A percentile compares a stretch with the other conserved stretches of the same genome.
These are phyloP conservation scores for Monosporascus ibericus DNA, from an alignment of 2,329 filamentous ascomycete genomes.

Conservation along the genomic window DNA sequence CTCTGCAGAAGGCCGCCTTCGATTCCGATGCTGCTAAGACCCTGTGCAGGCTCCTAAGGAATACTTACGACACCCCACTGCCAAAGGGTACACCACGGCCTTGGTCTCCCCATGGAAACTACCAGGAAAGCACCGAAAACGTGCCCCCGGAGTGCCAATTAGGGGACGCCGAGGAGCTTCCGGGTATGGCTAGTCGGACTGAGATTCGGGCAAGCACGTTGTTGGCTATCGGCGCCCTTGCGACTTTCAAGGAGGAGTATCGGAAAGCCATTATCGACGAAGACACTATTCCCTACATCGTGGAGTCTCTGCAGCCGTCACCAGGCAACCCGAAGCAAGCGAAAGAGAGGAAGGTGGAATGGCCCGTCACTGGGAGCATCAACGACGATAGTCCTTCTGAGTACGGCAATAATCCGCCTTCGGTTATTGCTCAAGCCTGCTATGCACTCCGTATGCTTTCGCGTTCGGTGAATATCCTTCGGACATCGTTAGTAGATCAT, in stretches of 20 bases:
- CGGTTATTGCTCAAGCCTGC: conserved; percentile 80
- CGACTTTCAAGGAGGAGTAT: conserved; percentile 76
- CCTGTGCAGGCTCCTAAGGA: conserved; percentile 43
- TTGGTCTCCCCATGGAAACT: conserved; percentile 29
- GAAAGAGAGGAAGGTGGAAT: conserved; percentile 30
- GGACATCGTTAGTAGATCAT: conserved; percentile 83
- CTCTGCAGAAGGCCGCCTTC: conserved; percentile 74
- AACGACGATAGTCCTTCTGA: conserved; percentile 30
- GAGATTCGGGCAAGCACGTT: conserved; percentile 70
- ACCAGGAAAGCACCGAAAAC: conserved; percentile 26
- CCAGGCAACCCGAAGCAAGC: conserved; percentile 42
- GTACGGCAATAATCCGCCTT: conserved; percentile 67
- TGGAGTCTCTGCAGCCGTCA: conserved; percentile 65
- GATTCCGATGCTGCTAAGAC: conserved; percentile 51
- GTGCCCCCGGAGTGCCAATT: conserved; percentile 39
- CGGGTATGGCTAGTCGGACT: conserved; percentile 61
- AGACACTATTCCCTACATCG: conserved; percentile 73
- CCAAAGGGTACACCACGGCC: conserved; percentile 22
- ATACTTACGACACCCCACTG: conserved; percentile 42
- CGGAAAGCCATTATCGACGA: conserved; percentile 76
- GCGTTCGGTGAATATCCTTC: conserved; percentile 74
- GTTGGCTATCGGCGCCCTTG: conserved; percentile 74
- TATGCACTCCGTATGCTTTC: conserved; percentile 75
- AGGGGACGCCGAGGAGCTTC: conserved; percentile 55
- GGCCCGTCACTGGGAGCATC: conserved; percentile 27